Base-by-base conservation (phyloP, 2,329 filamentous ascomycete species). In the Botryosphaeria dothidea region DNA sequence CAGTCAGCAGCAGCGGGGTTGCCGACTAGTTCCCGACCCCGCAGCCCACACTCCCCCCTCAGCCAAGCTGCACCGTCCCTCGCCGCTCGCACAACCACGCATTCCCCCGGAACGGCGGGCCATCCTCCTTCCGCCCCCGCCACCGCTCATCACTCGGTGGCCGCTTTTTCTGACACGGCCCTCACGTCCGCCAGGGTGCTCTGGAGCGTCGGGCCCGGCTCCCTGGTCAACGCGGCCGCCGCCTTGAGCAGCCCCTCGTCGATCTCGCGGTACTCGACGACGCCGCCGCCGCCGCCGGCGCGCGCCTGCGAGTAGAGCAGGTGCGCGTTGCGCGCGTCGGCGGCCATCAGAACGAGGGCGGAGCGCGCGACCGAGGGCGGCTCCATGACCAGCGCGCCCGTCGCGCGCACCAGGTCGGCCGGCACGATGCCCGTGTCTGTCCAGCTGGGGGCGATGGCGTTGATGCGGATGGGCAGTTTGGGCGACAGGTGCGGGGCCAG, bases 391-490 rank as follows among this genome's bases (percentile, higher is more conserved):
- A 43, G 64, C 4, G 56, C 66, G 23, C 71, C 72, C 1, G 74
- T n/a, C 2, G 65, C 65, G 2, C 61, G 62, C 13, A 71, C 45
- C 6, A 72, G 15, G 2, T 36, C 62, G 1, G 41, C 48, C 2
- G 68, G 67, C 0, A 74, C 48, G 27, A 77, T 72, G 8, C 66
- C 68, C 0, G 74, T 75, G 27, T 68, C 69, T 2, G 74, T 75
- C 74, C 74, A 77, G 5, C 67, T 69, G 1, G 74, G 74, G 0
- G 73, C 73, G 38, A 76, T 68, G 48, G 72, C 70, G 63, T 77
- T 76, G 66, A 76, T 71, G 57, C 74, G 73, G 65, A 76, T 72
- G 21, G 72, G 72, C 3, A 74, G 60, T 2, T 66, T 57, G 2
- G 70, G 71, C 27, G 71, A 43, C 4, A 21, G 68, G 66, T 0